Evolutionary conservation across 805 yeast genomes (phyloP).

Genomic region (Nakazawaea peltata): DNA sequence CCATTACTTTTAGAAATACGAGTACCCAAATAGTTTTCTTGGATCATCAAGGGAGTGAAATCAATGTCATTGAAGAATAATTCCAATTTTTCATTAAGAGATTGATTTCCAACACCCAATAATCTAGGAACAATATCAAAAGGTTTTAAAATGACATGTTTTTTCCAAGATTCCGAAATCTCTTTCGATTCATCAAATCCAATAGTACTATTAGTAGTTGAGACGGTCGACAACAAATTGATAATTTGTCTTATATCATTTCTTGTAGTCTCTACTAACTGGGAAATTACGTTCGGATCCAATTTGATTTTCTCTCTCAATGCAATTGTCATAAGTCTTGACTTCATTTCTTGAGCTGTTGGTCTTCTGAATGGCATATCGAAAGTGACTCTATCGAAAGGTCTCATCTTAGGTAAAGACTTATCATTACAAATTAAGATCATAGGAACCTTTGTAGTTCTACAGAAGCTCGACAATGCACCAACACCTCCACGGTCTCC

Average conservation of each 20-base stretch:
- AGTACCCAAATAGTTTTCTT: constrained; percentile 79
- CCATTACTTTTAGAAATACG: constrained; percentile 38
- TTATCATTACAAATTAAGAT: constrained; percentile 92
- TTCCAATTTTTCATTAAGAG: constrained; percentile 76
- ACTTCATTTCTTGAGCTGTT: constrained; percentile 67
- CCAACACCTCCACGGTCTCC: constrained; percentile 99
- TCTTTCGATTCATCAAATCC: constrained; percentile 55
- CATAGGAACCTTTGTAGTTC: constrained; percentile 81
- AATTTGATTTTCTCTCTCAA: constrained; percentile 73
- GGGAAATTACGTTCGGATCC: constrained; percentile 75
- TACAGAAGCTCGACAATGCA: constrained; percentile 79
- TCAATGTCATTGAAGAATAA: constrained; percentile 92
- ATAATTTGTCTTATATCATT: constrained; percentile 94
- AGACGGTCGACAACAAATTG: constrained; percentile 77
- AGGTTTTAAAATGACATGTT: constrained; percentile 84
- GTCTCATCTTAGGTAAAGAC: constrained; percentile 89
- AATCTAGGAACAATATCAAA: constrained; percentile 78
- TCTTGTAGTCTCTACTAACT: constrained; percentile 74
- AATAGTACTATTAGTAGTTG: constrained; percentile 61
- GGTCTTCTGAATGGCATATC: constrained; percentile 89
- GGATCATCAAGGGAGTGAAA: constrained; percentile 91
- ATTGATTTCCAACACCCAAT: constrained; percentile 52
- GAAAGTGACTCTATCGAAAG: constrained; percentile 76
- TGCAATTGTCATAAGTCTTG: constrained; percentile 87
- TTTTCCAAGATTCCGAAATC: constrained; percentile 71